Evolutionary conservation across 805 yeast species (phyloP).

Genomic region (Torulaspora indica): DNA sequence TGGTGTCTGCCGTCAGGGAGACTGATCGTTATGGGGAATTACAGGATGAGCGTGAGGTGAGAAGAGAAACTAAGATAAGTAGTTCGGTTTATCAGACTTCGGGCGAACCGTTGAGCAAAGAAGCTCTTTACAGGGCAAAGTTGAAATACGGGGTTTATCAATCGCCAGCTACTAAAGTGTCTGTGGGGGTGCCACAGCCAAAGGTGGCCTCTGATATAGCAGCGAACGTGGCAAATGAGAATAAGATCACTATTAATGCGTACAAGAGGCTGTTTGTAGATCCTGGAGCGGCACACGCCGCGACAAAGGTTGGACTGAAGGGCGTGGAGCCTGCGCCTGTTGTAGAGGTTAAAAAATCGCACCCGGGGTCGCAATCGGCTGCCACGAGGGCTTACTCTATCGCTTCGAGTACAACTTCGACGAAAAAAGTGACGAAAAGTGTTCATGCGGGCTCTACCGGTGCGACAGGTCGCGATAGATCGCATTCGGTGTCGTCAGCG

Average conservation of each 20-base stretch:
- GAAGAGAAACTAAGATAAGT: conserved; percentile 2
- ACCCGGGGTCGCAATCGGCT: conserved; percentile 23
- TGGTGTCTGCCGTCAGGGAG: conserved; percentile 28
- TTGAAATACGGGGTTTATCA: conserved; percentile 61
- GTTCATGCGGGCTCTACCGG: background rate
- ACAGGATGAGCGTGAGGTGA: conserved; percentile 2
- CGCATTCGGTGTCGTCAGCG: conserved; percentile 18
- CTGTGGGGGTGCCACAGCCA: conserved; percentile 59
- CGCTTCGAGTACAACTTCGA: conserved; percentile 16
- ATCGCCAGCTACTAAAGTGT: conserved; percentile 42
- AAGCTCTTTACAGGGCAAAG: conserved; percentile 71
- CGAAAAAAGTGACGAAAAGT: conserved; percentile 8
- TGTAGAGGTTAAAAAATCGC: conserved; percentile 7
- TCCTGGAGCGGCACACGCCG: conserved; percentile 35
- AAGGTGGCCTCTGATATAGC: conserved; percentile 63
- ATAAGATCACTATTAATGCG: conserved; percentile 57
- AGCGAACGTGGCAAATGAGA: conserved; percentile 65
- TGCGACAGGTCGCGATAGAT: conserved; percentile 8
- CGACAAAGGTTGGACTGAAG: conserved; percentile 24
- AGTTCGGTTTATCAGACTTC: conserved; percentile 55
- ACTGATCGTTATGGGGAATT: conserved; percentile 12
- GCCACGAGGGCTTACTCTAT: conserved; percentile 33
- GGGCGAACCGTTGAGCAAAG: conserved; percentile 68
- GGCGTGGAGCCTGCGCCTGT: conserved; percentile 10
- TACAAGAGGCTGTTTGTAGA: conserved; percentile 48